These are phyloP conservation scores for Wallacemonas sp. DNA, from an alignment of 208 protist species.

Conservation along the genomic window DNA sequence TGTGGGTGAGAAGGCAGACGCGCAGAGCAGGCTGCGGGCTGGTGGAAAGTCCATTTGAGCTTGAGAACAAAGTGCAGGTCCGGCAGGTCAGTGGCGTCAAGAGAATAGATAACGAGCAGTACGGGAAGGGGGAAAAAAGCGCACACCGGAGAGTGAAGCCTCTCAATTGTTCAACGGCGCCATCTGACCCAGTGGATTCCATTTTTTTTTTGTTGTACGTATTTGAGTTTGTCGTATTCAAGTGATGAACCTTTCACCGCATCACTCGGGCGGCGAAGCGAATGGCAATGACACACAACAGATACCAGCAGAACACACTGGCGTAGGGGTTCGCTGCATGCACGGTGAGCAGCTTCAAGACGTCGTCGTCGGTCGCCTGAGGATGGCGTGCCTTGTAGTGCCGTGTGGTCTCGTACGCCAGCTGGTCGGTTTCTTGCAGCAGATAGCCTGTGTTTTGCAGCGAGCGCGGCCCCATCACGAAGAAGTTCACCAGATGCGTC, in stretches of 20 bases:
- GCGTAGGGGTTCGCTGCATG: constrained; percentile 8
- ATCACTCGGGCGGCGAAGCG: neutral
- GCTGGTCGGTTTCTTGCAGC: constrained; percentile 8
- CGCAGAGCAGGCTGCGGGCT: no score
- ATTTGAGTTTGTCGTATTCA: no score
- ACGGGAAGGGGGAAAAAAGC: no score
- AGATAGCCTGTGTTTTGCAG: neutral
- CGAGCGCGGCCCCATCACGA: neutral
- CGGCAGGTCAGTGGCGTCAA: no score
- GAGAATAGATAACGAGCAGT: no score
- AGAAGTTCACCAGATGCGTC: neutral
- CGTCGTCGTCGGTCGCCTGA: neutral
- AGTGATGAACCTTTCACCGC: no score
- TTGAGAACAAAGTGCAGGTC: no score
- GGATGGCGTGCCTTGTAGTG: neutral
- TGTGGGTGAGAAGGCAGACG: neutral
- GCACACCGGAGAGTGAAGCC: no score
- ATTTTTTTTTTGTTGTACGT: no score
- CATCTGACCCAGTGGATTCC: no score
- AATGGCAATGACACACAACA: constrained; percentile 5
- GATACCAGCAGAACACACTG: constrained; percentile 8
- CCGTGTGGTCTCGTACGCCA: constrained; percentile 3
- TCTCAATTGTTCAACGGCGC: no score
- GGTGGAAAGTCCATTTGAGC: no score
- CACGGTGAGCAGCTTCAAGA: neutral